Conservation (phyloP, 768 basidiomycete genomes). For the Rubroboletus satanas region DNA sequence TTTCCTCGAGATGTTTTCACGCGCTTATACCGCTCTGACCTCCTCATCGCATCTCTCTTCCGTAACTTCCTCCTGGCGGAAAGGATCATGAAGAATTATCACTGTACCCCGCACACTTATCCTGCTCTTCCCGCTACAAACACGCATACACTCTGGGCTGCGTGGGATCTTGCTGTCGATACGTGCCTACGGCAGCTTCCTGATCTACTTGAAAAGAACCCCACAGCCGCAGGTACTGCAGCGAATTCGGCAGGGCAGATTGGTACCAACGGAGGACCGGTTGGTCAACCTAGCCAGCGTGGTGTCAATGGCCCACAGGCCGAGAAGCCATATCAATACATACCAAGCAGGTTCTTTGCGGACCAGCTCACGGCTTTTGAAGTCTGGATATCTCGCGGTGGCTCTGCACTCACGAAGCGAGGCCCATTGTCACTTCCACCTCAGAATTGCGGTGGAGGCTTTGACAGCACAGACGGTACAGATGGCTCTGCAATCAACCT, state of each 20-base stretch:
- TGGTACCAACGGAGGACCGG: constrained; percentile 7
- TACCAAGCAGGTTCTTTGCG: constrained; percentile 88
- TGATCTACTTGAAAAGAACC: constrained; percentile 55
- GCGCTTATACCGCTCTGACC: constrained; percentile 89
- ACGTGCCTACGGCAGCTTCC: constrained; percentile 92
- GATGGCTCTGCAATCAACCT: constrained; percentile 17
- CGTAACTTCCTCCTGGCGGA: constrained; percentile 97
- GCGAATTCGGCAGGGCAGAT: constrained; percentile 20
- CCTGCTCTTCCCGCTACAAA: constrained; percentile 94
- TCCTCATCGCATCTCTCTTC: constrained; percentile 93
- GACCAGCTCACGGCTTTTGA: constrained; percentile 97
- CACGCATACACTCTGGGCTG: constrained; percentile 93
- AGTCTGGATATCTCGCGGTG: constrained; percentile 95
- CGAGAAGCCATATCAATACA: constrained; percentile 64
- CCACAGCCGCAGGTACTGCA: constrained; percentile 18
- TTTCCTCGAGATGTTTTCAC: constrained; percentile 94
- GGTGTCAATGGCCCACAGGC: constrained; percentile 18
- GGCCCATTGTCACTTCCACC: constrained; percentile 72
- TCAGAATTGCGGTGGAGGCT: constrained; percentile 35
- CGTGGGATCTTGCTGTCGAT: constrained; percentile 97
- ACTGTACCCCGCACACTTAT: constrained; percentile 92
- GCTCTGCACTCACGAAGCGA: constrained; percentile 73
- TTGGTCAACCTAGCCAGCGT: constrained; percentile 18
- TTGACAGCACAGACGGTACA: constrained; percentile 18
- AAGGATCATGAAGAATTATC: constrained; percentile 95